Evolutionary conservation across 164 flowering plant genomes (phyloP), one percentile per base, ranked within the genome.

Genomic region (Warburgia ugandensis): DNA sequence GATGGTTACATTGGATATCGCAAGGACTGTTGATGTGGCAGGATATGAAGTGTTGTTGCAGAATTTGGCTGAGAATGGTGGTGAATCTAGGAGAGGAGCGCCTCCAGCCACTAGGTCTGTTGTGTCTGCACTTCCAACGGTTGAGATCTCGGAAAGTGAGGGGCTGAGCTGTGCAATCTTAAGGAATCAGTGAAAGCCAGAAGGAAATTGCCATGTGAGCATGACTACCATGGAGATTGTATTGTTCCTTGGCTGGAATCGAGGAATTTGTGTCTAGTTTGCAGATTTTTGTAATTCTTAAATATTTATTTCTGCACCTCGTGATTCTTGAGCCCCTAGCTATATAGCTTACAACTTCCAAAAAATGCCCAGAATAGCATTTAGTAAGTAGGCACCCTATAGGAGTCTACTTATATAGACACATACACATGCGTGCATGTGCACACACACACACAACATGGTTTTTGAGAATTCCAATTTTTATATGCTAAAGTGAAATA

Each of bases 201-300:
- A 1, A 85, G 42, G 76, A 69, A 74, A 51, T 45, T 88, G 64
- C 97, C 97, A 1, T 88, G 97, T 61, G 83, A 77, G 12, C 96
- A 88, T 59, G 73, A 72, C 2, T 88, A 88, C 50, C 96, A 88
- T 61, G 88, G 68, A 20, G 86, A 82, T 14, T 88, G 96, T 59
- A 84, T 88, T 30, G 74, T 77, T 11, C 82, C 82, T 0, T 84
- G 94, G 96, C 58, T 88, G 54, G 73, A 71, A 2, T 59, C 84
- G 12, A 63, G 94, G 64, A 87, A 87, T 50, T 62, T 90, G 11
- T 87, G 94, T 50, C 96, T 94, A 0, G 83, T 88, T 22, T 88
- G 96, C 45, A 64, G 96, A 68, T 84, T 73, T 46, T n/a, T n/a
- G n/a, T n/a, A n/a, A n/a, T n/a, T n/a, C n/a, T n/a, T n/a, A n/a